Conservation (phyloP, 768 basidiomycete species). For the Lentinus tigrinus region DNA sequence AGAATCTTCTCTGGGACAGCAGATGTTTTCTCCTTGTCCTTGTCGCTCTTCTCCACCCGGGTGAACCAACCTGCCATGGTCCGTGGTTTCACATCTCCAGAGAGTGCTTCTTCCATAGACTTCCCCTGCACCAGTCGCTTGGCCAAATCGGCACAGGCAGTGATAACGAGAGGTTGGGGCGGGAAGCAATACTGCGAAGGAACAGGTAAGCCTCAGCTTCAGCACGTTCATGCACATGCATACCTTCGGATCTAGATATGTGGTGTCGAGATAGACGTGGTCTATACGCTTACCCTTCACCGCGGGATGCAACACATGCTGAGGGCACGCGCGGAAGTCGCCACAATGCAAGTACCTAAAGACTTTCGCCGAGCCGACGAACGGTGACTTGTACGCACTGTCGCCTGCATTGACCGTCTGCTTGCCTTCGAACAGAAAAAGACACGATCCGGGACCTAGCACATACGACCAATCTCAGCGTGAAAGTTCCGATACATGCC, state of each 20-base stretch:
- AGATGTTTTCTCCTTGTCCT: conserved; percentile 33
- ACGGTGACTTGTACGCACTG: conserved; percentile 67
- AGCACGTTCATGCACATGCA: not conserved
- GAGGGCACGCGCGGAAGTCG: conserved; percentile 87
- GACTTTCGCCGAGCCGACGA: conserved; percentile 62
- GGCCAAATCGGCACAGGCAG: conserved; percentile 87
- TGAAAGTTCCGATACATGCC: not conserved
- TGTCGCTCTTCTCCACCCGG: conserved; percentile 20
- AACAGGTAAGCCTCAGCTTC: conserved; percentile 1
- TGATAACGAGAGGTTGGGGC: conserved; percentile 90
- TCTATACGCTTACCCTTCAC: conserved; percentile 82
- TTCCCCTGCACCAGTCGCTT: conserved; percentile 50
- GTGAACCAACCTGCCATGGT: conserved; percentile 55
- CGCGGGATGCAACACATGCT: conserved; percentile 81
- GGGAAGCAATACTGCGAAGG: conserved; percentile 83
- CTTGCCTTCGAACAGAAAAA: conserved; percentile 91
- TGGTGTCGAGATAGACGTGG: conserved; percentile 92
- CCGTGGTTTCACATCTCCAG: conserved; percentile 22
- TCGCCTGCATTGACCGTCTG: conserved; percentile 92
- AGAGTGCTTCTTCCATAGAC: conserved; percentile 26
- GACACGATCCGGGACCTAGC: conserved; percentile 79
- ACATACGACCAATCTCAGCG: not conserved
- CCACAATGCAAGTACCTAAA: conserved; percentile 97
- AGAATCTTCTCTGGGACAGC: conserved; percentile 39
- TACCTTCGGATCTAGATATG: conserved; percentile 87